Evolutionary conservation across 2,329 filamentous ascomycete species (phyloP).

Genomic region (Orbilia quercus): DNA sequence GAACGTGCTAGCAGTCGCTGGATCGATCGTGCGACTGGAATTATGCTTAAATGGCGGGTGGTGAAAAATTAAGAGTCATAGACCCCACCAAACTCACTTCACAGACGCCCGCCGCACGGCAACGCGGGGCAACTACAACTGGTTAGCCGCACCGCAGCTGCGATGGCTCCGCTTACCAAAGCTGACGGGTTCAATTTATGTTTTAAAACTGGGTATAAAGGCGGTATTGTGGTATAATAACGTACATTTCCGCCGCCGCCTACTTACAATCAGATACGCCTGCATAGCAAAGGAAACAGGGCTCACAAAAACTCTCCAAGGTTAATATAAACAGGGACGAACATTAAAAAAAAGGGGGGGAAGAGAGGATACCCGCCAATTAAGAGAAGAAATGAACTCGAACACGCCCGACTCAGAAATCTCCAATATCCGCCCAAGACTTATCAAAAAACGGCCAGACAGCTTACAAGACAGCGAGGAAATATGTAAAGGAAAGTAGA

Average conservation of each 20-base stretch:
- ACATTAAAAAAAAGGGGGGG: conserved; percentile 33
- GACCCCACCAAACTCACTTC: conserved; percentile 43
- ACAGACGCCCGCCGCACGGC: conserved; percentile 25
- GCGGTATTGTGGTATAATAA: conserved; percentile 7
- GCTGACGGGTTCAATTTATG: neutral
- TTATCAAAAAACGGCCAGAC: too few relatives aligned
- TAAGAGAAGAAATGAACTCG: conserved; percentile 45
- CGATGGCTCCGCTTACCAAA: neutral
- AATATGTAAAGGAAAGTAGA: conserved; percentile 36
- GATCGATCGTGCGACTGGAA: conserved; percentile 14
- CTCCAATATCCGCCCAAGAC: conserved; percentile 32
- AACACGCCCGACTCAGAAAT: conserved; percentile 46
- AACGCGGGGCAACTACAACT: conserved; percentile 21
- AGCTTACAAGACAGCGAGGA: conserved; percentile 13
- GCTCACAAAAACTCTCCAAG: neutral
- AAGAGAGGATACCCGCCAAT: conserved; percentile 53
- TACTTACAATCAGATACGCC: conserved; percentile 25
- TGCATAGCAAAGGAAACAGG: conserved; percentile 13
- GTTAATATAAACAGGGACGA: conserved; percentile 49
- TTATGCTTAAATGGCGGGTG: conserved; percentile 5
- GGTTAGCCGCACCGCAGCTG: neutral
- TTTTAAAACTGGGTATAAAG: conserved; percentile 2
- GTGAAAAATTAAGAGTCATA: conserved; percentile 41
- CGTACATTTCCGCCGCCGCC: conserved; percentile 4
- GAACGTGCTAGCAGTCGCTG: conserved; percentile 12